Base-by-base conservation (phyloP, 306 rosid genomes). In the Sphenostylis stenocarpa region DNA sequence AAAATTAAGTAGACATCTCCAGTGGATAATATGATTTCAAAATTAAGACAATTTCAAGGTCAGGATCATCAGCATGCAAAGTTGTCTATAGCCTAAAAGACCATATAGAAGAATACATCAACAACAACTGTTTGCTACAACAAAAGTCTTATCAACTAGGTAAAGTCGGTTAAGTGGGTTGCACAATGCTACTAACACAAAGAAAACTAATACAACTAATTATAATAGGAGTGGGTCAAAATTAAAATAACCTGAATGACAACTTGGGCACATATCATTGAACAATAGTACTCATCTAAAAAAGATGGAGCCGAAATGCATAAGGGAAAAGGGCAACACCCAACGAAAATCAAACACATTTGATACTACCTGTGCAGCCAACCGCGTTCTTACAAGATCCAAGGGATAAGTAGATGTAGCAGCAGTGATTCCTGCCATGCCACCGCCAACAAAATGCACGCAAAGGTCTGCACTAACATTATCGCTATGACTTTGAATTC, bases 351-450 rank as follows among this genome's bases (percentile, higher is more conserved):
- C 19, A 48, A 29, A 47, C 60, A 15, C 39, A 13, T 41, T 41
- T 57, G 13, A 52, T 71, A 68, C 80, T 70, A 95, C 99, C 97
- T 95, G 99, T 51, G 96, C 97, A 71, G 99, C 99, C 64, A 95
- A 96, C 73, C 99, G 92, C 7, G 99, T 95, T 85, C 99, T 95
- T 36, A 95, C 97, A 73, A 95, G 99, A 82, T 95, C 99, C 90
- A 95, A 75, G 7, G 99, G 99, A 76, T 95, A 95, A 16, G 99
- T 92, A 78, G 84, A 85, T 61, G 99, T 70, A 2, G 99, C 97
- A 69, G 99, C 92, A 15, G 99, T 95, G 57, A 95, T 87, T 81
- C 99, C 99, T 0, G 99, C 97, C 85, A 89, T 28, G 73, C 99
- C 99, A 75, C 99, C 99, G 49, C 93, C 92, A 21, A 89, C 80